A percentile compares a stretch with the other conserved stretches of the same genome.
Conservation (phyloP, 1,139 yeast genomes). For the Candida buenavistaensis region DNA sequence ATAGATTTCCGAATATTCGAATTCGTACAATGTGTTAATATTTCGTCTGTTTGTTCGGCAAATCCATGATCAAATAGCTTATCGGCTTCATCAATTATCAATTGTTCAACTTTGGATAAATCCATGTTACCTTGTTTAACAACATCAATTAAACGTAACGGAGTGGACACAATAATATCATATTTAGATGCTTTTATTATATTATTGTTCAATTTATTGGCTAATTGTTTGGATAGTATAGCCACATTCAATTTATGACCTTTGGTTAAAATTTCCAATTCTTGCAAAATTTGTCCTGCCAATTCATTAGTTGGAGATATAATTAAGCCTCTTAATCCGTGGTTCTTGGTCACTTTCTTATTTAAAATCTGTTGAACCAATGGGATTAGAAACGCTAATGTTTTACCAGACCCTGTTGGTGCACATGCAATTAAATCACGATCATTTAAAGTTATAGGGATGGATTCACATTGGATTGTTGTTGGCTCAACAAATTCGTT, state of each 20-base stretch:
- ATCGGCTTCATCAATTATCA: constrained; percentile 95
- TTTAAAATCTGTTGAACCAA: constrained; percentile 50
- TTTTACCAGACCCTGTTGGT: constrained; percentile 93
- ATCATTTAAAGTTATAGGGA: constrained; percentile 63
- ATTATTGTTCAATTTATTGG: constrained; percentile 64
- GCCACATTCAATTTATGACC: constrained; percentile 62
- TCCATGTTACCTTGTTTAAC: constrained; percentile 60
- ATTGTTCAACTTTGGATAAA: constrained; percentile 64
- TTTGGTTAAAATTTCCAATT: constrained; percentile 59
- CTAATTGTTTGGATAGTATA: constrained; percentile 72
- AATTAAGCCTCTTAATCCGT: constrained; percentile 71
- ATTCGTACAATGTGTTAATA: constrained; percentile 66
- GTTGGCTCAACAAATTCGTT: constrained; percentile 85
- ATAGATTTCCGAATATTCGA: constrained; percentile 64
- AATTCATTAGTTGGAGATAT: constrained; percentile 87
- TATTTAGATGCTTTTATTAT: constrained; percentile 61
- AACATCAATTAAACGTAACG: constrained; percentile 80
- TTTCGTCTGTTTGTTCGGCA: constrained; percentile 86
- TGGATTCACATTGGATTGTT: constrained; percentile 84
- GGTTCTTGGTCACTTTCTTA: constrained; percentile 25
- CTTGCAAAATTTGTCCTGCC: constrained; percentile 80
- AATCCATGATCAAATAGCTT: constrained; percentile 88
- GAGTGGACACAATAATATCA: constrained; percentile 85
- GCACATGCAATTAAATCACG: constrained; percentile 87
- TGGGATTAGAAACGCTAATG: constrained; percentile 85